Base-by-base conservation (phyloP, 345 rosid species). In the Firmiana major region DNA sequence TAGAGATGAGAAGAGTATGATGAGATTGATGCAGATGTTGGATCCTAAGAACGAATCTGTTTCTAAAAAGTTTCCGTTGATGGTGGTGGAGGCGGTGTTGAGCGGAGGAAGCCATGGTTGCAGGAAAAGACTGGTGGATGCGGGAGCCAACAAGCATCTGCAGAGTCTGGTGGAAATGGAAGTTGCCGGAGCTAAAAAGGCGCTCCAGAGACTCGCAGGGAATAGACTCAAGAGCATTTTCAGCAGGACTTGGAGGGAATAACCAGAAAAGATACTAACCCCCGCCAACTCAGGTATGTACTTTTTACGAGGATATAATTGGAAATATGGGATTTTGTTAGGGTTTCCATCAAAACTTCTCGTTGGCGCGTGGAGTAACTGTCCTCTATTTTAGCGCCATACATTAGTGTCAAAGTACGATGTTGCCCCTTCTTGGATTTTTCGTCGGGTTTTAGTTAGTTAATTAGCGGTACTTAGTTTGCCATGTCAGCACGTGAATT, bases 161-260 rank as follows among this genome's bases (percentile, higher is more conserved):
- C 94, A 87, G 74, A 72, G 64, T 51, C 79, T 93, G 34, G 75
- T 82, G 80, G 93, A 90, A 76, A 87, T 87, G 88, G 93, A 90
- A 48, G 84, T 93, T 31, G 43, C 87, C 79, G 93, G 97, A 36
- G 93, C 92, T 22, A 90, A 84, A 79, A 91, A 85, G 76, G 87
- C 89, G 72, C 58, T 85, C 63, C 93, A 87, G 80, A 90, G 87
- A 86, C 92, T 91, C 34, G 59, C 92, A 66, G 92, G 91, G 16
- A 88, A 81, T 79, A 83, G 87, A 64, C 81, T 93, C 11, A 90
- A 85, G 87, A 87, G 73, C 73, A 89, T 93, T 42, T 90, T 93
- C 87, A 53, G 62, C 62, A 77, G 92, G 86, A 79, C 83, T 67
- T 86, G 96, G 93, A 93, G 89, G 91, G 93, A 91, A 77, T 89